Conservation (phyloP, 1,284 basidiomycete species). For the Fomitopsis pinicola region DNA sequence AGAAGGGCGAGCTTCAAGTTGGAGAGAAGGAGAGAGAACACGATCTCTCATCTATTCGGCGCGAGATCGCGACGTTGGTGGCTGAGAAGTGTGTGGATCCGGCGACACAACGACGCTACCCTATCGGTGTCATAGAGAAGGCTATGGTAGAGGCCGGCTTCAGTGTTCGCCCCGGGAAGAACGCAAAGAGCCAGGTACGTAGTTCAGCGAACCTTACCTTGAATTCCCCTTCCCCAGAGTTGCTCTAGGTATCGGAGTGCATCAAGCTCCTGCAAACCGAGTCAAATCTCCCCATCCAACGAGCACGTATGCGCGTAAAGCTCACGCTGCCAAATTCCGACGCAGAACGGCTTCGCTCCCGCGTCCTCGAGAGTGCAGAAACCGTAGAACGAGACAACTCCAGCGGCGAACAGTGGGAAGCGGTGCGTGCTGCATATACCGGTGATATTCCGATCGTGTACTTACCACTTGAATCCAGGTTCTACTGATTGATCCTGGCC, state of each 20-base stretch:
- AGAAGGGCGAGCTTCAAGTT: conserved; percentile 96
- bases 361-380: conserved; percentile 72
- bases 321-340: conserved; percentile 78
- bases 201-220: background rate
- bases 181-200: conserved; percentile 83
- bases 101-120: conserved; percentile 82
- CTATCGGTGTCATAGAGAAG: conserved; percentile 96
- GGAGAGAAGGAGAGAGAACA: conserved; percentile 96
- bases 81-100: conserved; percentile 97
- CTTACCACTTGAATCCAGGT: conserved; percentile 42
- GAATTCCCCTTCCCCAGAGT: too few species aligned
- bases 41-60: conserved; percentile 78
- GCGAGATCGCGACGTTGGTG: conserved; percentile 93
- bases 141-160: conserved; percentile 95
- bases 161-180: conserved; percentile 85
- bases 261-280: conserved; percentile 81
- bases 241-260: conserved; percentile 78
- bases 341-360: conserved; percentile 68
- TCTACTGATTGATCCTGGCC: conserved; percentile 89
- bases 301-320: conserved; percentile 89
- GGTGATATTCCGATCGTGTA: background rate
- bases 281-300: conserved; percentile 85
- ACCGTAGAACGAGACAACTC: conserved; percentile 85
- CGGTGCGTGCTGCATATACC: conserved; percentile 45
- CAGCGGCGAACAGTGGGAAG: conserved; percentile 80